phyloP scores from a whole-genome alignment of 2,329 filamentous ascomycete genomes.

The Raffaelea albimanens region DNA sequence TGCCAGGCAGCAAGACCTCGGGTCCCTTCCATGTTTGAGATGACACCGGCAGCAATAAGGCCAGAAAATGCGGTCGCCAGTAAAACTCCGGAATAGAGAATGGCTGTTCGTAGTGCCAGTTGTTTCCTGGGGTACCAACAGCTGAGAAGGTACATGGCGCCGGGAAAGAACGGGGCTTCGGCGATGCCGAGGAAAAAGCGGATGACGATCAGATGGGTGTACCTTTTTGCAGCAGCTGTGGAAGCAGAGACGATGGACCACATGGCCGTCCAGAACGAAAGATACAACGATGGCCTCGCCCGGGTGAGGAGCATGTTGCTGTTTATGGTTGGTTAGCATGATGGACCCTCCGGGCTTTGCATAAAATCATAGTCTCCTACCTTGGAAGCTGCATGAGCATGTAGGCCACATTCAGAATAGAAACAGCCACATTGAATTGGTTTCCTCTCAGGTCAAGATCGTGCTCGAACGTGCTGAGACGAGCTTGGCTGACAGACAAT shows the following conservation, averaged over 20 bases:
- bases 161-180: slow-evolving; percentile 25
- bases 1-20: slow-evolving; percentile 26
- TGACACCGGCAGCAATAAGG: slow-evolving; percentile 49
- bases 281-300: slow-evolving; percentile 33
- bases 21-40: slow-evolving; percentile 44
- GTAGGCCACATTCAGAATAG: too few relatives aligned
- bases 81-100: slow-evolving; percentile 49
- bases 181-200: slow-evolving; percentile 34
- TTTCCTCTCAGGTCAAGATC: too few relatives aligned
- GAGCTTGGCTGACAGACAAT: too few relatives aligned
- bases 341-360: too few relatives aligned
- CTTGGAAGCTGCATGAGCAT: too few relatives aligned
- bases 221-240: slow-evolving; percentile 25
- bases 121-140: slow-evolving; percentile 60
- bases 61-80: slow-evolving; percentile 60
- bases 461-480: too few relatives aligned
- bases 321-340: too few relatives aligned
- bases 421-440: too few relatives aligned
- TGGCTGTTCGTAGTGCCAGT: slow-evolving; percentile 47
- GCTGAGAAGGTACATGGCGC: slow-evolving; percentile 28
- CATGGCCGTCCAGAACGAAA: slow-evolving; percentile 34
- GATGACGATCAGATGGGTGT: slow-evolving; percentile 26
- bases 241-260: slow-evolving; percentile 37
- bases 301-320: slow-evolving; percentile 37
- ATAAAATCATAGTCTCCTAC: too few relatives aligned